Conservation (phyloP, 805 yeast genomes). For the Monosporozyma yasuniensis region DNA sequence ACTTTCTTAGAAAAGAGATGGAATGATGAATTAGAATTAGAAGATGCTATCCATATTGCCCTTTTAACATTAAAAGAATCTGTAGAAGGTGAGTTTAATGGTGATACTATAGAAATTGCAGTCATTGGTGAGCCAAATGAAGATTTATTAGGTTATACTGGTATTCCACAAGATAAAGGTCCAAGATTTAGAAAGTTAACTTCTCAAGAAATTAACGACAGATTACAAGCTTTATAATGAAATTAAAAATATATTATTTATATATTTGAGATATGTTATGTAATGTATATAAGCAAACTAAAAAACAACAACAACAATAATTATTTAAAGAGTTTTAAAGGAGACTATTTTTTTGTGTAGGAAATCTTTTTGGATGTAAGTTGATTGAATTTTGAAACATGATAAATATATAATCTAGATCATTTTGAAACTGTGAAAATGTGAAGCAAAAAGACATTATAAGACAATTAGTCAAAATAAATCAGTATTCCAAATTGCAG, state of each 20-base stretch:
- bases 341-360: too few species aligned
- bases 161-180: constrained; percentile 67
- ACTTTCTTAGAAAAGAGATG: constrained; percentile 96
- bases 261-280: not conserved
- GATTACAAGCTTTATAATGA: constrained; percentile 74
- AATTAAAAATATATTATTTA: not conserved
- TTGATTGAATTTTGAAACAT: too few species aligned
- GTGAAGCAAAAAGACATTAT: too few species aligned
- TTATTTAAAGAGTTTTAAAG: not conserved
- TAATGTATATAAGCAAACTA: not conserved
- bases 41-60: constrained; percentile 97
- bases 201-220: constrained; percentile 89
- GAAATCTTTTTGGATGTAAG: too few species aligned
- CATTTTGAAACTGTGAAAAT: too few species aligned
- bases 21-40: constrained; percentile 94
- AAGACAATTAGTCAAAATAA: too few species aligned
- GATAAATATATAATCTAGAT: too few species aligned
- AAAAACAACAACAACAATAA: not conserved
- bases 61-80: constrained; percentile 88
- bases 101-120: constrained; percentile 89
- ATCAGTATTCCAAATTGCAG: too few species aligned
- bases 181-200: constrained; percentile 82
- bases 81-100: constrained; percentile 96
- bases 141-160: constrained; percentile 73
- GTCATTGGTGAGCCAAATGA: constrained; percentile 79